Conservation (phyloP, 2,329 filamentous ascomycete species). For the Didymella arachidicola region DNA sequence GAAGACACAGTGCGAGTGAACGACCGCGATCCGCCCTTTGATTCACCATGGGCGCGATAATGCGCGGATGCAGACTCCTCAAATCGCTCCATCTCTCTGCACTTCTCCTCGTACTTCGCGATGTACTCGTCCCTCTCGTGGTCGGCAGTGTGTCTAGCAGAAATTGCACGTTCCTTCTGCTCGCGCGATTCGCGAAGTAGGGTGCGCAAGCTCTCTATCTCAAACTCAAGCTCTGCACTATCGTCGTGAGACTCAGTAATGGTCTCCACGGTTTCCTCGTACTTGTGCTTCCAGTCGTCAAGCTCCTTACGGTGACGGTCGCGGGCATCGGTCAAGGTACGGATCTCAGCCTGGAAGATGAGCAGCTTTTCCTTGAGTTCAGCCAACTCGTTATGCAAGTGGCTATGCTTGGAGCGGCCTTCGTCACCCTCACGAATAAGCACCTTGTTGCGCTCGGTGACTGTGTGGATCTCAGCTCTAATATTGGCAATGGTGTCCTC, state of each 20-base stretch:
- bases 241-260: conserved; percentile 33
- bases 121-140: conserved; percentile 35
- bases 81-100: conserved; percentile 34
- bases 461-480: conserved; percentile 25
- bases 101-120: conserved; percentile 37
- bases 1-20: conserved; percentile 25
- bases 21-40: conserved; percentile 15
- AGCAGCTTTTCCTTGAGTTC: conserved; percentile 28
- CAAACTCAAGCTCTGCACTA: conserved; percentile 34
- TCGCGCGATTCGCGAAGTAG: conserved; percentile 35
- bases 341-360: conserved; percentile 33
- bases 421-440: conserved; percentile 31
- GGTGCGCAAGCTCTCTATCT: conserved; percentile 31
- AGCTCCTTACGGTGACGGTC: conserved; percentile 32
- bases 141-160: conserved; percentile 32
- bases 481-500: conserved; percentile 27
- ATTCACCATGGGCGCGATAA: conserved; percentile 24
- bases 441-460: conserved; percentile 32
- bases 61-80: conserved; percentile 29
- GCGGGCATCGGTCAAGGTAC: conserved; percentile 27
- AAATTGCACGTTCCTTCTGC: conserved; percentile 36
- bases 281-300: conserved; percentile 35
- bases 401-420: conserved; percentile 25
- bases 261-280: conserved; percentile 34
- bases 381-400: conserved; percentile 25